Percentiles rank a stretch among this genome's conserved stretches.
These are phyloP conservation scores for Alloascoidea hylecoeti DNA, from an alignment of 805 yeast genomes.

Conservation along the genomic window DNA sequence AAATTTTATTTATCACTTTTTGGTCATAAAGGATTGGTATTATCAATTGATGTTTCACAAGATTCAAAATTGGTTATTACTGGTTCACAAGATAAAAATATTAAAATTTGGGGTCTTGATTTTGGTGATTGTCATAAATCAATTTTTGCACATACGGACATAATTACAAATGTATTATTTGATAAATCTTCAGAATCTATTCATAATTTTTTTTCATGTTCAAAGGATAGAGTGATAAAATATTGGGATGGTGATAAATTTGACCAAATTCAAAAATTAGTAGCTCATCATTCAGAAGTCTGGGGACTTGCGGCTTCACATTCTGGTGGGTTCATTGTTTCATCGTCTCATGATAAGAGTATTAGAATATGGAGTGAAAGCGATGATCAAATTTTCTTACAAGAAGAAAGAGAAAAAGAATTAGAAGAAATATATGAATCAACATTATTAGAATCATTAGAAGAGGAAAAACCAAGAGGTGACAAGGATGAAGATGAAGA, in stretches of 20 bases:
- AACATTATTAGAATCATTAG: slow-evolving; percentile 61
- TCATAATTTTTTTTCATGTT: slow-evolving; percentile 83
- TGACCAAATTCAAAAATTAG: slow-evolving; percentile 78
- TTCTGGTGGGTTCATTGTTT: slow-evolving; percentile 57
- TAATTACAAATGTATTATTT: slow-evolving; percentile 79
- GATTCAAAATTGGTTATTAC: slow-evolving; percentile 85
- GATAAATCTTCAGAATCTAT: slow-evolving; percentile 69
- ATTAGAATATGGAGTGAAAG: slow-evolving; percentile 89
- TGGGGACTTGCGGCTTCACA: slow-evolving; percentile 80
- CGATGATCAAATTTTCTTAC: slow-evolving; percentile 89
- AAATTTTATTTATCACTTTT: slow-evolving; percentile 82
- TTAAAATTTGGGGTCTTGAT: slow-evolving; percentile 96
- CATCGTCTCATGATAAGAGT: slow-evolving; percentile 89
- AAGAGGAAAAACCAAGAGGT: slow-evolving; percentile 31
- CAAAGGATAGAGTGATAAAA: slow-evolving; percentile 81
- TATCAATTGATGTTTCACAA: slow-evolving; percentile 78
- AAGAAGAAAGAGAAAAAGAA: slow-evolving; percentile 94
- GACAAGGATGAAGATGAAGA: slow-evolving; percentile 20
- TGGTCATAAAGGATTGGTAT: slow-evolving; percentile 93
- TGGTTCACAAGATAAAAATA: slow-evolving; percentile 93
- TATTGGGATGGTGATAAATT: slow-evolving; percentile 99
- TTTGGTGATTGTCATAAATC: slow-evolving; percentile 98
- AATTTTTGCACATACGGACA: slow-evolving; percentile 92
- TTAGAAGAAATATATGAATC: slow-evolving; percentile 84
- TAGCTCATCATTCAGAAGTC: slow-evolving; percentile 80